Conservation (phyloP, 2,329 filamentous ascomycete genomes). For the Pyrenophora tritici-repentis region DNA sequence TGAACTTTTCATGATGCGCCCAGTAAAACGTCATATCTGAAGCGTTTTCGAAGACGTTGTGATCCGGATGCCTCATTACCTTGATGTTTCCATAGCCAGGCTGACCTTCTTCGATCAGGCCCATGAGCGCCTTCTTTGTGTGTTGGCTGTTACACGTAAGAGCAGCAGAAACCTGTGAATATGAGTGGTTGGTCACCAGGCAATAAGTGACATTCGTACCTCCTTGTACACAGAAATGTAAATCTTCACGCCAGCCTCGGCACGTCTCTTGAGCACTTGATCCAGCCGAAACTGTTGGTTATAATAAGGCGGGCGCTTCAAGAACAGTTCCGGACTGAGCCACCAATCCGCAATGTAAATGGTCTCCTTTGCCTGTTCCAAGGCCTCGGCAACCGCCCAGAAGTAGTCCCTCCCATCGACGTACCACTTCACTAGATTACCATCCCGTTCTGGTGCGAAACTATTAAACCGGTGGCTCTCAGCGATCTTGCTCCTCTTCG, state of each 20-base stretch:
- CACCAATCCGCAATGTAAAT: slow-evolving; percentile 99
- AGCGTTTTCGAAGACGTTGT: slow-evolving; percentile 91
- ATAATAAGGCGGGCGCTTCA: slow-evolving; percentile 80
- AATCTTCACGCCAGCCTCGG: slow-evolving; percentile 92
- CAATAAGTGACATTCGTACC: slow-evolving; percentile 42
- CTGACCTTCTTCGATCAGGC: slow-evolving; percentile 78
- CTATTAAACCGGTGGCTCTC: slow-evolving; percentile 84
- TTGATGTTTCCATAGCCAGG: slow-evolving; percentile 87
- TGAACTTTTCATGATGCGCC: slow-evolving; percentile 97
- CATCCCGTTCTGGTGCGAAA: slow-evolving; percentile 84
- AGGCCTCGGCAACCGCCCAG: slow-evolving; percentile 84
- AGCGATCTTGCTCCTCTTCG: slow-evolving; percentile 73
- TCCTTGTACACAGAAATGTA: slow-evolving; percentile 93
- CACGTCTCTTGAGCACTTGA: slow-evolving; percentile 81
- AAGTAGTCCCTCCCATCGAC: slow-evolving; percentile 95
- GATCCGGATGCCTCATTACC: slow-evolving; percentile 89
- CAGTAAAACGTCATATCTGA: slow-evolving; percentile 98
- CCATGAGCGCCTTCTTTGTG: slow-evolving; percentile 85
- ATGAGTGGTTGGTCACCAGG: slow-evolving; percentile 7
- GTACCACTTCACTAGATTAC: slow-evolving; percentile 94
- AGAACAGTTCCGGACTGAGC: slow-evolving; percentile 85
- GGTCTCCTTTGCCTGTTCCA: slow-evolving; percentile 88
- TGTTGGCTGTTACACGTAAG: slow-evolving; percentile 91
- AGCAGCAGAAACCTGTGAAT: slow-evolving; percentile 46
- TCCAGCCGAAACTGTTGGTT: slow-evolving; percentile 89